Conservation (phyloP, 306 rosid species). For the Lithocarpus polystachyus region DNA sequence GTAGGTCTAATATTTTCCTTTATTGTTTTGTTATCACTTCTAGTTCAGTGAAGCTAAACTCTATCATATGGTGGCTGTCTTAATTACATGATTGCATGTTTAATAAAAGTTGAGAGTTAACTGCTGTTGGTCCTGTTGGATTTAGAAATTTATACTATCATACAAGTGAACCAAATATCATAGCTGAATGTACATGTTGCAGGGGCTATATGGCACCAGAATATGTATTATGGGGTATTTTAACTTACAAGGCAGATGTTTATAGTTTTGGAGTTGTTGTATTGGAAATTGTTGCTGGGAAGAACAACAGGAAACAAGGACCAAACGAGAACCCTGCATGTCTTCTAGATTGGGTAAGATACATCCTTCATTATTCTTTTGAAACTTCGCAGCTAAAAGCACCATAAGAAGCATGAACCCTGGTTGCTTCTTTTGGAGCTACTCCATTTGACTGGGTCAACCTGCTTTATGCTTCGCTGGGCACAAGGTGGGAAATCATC, state of each 20-base stretch:
- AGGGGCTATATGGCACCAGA: slow-evolving; percentile 84
- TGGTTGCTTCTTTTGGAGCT: neutral
- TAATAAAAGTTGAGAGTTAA: neutral
- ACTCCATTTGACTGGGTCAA: neutral
- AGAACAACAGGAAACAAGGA: slow-evolving; percentile 31
- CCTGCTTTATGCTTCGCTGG: too few species aligned
- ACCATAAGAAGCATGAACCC: too few species aligned
- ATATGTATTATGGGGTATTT: slow-evolving; percentile 61
- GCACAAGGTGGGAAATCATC: too few species aligned
- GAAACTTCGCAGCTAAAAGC: neutral
- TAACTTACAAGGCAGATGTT: slow-evolving; percentile 57
- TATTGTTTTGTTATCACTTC: too few species aligned
- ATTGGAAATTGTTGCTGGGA: slow-evolving; percentile 50
- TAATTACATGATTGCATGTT: too few species aligned
- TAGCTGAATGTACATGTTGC: neutral
- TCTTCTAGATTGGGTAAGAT: slow-evolving; percentile 59
- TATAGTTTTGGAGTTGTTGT: slow-evolving; percentile 62
- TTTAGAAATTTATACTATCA: neutral
- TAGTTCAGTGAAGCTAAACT: too few species aligned
- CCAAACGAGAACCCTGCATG: slow-evolving; percentile 47
- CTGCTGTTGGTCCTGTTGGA: neutral
- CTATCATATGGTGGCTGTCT: too few species aligned
- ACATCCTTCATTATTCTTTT: neutral
- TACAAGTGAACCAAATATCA: neutral
- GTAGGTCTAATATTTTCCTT: too few species aligned